A percentile compares a stretch with the other conserved stretches of the same genome.
Conservation (phyloP, 106 monocot species). For the Alisma plantagoaquatica region DNA sequence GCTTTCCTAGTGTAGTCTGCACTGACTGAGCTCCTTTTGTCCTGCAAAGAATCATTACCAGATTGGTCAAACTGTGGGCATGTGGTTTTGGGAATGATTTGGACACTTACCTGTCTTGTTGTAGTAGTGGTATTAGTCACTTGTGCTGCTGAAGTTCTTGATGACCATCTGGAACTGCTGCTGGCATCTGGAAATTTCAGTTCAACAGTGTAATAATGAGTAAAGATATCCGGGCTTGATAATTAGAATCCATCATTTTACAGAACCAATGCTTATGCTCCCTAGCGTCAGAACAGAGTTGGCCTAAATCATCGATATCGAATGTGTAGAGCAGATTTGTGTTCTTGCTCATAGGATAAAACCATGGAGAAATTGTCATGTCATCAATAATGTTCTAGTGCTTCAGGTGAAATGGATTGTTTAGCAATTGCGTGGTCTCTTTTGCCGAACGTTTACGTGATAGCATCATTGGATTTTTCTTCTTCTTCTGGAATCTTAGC, state of each 20-base stretch:
- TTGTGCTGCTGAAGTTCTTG: conserved; percentile 22
- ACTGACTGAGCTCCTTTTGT: conserved; percentile 16
- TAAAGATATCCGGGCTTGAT: background rate
- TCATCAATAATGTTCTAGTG: too few species aligned
- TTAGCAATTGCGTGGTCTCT: too few species aligned
- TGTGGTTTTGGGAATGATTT: background rate
- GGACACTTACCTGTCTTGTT: conserved; percentile 34
- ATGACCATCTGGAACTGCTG: conserved; percentile 19
- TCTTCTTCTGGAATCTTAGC: too few species aligned
- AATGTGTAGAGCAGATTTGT: background rate
- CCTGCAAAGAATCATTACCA: background rate
- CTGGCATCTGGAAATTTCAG: conserved; percentile 30
- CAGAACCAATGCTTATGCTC: background rate
- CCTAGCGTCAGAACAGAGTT: too few species aligned
- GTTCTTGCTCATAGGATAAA: too few species aligned
- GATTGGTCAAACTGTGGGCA: background rate
- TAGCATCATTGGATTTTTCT: too few species aligned
- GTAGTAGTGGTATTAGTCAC: too few species aligned
- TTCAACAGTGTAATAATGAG: too few species aligned
- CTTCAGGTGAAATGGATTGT: too few species aligned
- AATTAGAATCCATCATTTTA: background rate
- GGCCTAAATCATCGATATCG: too few species aligned
- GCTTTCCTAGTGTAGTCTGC: conserved; percentile 7
- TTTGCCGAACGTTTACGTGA: too few species aligned
- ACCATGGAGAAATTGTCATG: too few species aligned